Evolutionary conservation across 2,329 filamentous ascomycete species (phyloP).

Genomic region (Trichoderma hamatum): DNA sequence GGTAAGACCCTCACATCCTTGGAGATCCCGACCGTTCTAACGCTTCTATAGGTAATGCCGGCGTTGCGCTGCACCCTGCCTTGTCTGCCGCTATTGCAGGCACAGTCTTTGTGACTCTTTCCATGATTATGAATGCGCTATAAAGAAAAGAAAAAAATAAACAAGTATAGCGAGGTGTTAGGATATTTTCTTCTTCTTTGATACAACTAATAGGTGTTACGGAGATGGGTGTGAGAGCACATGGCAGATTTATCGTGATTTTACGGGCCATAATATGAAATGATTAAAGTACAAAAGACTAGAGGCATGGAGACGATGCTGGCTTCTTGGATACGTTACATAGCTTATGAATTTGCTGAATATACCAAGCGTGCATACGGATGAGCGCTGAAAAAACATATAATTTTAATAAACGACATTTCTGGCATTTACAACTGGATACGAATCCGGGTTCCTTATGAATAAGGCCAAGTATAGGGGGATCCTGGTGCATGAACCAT

Average conservation of each 20-base stretch:
- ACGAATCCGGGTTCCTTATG: too few relatives aligned
- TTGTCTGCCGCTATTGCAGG: not conserved
- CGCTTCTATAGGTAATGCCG: not conserved
- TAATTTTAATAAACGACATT: not conserved
- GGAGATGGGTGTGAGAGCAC: not conserved
- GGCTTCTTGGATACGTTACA: not conserved
- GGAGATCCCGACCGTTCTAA: not conserved
- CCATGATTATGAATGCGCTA: slow-evolving; percentile 2
- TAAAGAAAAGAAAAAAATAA: not conserved
- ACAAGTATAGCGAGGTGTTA: not conserved
- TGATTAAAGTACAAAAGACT: not conserved
- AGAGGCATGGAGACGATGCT: not conserved
- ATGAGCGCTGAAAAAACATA: not conserved
- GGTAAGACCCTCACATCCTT: not conserved
- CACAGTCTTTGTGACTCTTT: not conserved
- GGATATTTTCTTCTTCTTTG: not conserved
- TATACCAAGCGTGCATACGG: not conserved
- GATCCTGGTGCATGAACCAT: too few relatives aligned
- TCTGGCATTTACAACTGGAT: not conserved
- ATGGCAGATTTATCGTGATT: not conserved
- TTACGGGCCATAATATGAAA: not conserved
- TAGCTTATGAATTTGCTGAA: not conserved
- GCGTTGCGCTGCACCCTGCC: not conserved
- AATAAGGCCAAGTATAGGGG: too few relatives aligned
- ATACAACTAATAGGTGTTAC: not conserved